Percentiles rank a stretch among this genome's conserved stretches.
Evolutionary conservation across 768 basidiomycete genomes (phyloP).

Genomic region (Suillus clintonianus): DNA sequence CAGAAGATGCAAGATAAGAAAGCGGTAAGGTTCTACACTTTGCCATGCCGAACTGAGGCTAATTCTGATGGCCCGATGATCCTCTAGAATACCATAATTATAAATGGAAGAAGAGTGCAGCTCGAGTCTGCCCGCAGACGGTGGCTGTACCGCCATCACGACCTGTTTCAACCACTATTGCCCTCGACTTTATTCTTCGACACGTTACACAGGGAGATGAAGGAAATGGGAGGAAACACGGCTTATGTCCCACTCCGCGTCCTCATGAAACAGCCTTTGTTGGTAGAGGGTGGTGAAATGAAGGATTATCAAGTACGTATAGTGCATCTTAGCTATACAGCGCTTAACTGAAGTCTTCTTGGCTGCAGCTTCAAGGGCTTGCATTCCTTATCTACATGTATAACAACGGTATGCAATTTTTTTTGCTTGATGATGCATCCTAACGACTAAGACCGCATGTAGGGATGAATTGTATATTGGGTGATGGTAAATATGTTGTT

Average conservation of each 20-base stretch:
- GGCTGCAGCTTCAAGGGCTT: slow-evolving; percentile 54
- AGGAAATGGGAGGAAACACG: slow-evolving; percentile 27
- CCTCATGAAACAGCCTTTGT: slow-evolving; percentile 47
- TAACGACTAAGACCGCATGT: background rate
- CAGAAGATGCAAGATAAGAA: slow-evolving; percentile 40
- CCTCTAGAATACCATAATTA: slow-evolving; percentile 41
- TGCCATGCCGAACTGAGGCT: background rate
- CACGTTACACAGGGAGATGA: slow-evolving; percentile 31
- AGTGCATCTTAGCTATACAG: background rate
- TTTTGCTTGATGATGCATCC: background rate
- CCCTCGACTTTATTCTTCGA: slow-evolving; percentile 43
- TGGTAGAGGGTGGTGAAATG: slow-evolving; percentile 58
- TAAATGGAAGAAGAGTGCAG: slow-evolving; percentile 37
- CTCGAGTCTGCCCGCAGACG: slow-evolving; percentile 44
- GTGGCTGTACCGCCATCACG: slow-evolving; percentile 48
- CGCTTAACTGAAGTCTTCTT: slow-evolving; percentile 3
- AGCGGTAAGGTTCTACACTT: slow-evolving; percentile 31
- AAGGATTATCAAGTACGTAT: slow-evolving; percentile 68
- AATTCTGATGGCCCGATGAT: background rate
- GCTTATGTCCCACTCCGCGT: slow-evolving; percentile 38
- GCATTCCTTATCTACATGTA: slow-evolving; percentile 68
- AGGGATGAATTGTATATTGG: slow-evolving; percentile 73
- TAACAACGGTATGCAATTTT: slow-evolving; percentile 51
- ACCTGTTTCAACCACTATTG: slow-evolving; percentile 49
- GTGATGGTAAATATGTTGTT: slow-evolving; percentile 51